Evolutionary conservation across 2,329 filamentous ascomycete genomes (phyloP).

Genomic region (Neofusicoccum cordaticola): DNA sequence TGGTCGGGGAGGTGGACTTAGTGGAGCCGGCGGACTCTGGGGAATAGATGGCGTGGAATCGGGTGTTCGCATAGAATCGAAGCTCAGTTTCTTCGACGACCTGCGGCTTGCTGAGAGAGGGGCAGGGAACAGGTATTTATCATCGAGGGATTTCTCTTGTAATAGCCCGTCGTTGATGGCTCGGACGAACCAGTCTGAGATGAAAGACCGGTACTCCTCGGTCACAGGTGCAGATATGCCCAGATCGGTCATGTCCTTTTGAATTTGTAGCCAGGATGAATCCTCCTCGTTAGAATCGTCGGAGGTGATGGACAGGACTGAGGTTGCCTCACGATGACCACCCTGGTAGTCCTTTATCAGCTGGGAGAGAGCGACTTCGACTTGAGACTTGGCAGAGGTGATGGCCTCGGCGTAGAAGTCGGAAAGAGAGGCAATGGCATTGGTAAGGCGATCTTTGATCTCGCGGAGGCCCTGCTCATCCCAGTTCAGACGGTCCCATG

Average conservation of each 20-base stretch:
- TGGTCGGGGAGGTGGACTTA: too few species aligned
- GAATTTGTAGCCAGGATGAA: conserved; percentile 31
- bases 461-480: conserved; percentile 25
- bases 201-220: conserved; percentile 26
- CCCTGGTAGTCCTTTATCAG: conserved; percentile 30
- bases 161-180: conserved; percentile 32
- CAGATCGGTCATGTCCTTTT: conserved; percentile 32
- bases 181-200: conserved; percentile 30
- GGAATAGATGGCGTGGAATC: background rate
- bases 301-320: conserved; percentile 19
- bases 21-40: background rate
- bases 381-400: conserved; percentile 29
- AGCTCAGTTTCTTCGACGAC: background rate
- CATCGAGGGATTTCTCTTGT: conserved; percentile 22
- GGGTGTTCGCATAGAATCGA: background rate
- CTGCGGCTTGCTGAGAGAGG: background rate
- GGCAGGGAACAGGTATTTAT: conserved; percentile 5
- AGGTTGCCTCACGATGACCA: conserved; percentile 30
- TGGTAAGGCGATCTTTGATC: conserved; percentile 26
- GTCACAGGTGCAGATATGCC: conserved; percentile 23
- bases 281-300: conserved; percentile 22
- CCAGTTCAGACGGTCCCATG: conserved; percentile 32
- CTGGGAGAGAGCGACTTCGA: conserved; percentile 30
- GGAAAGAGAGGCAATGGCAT: conserved; percentile 27
- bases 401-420: conserved; percentile 29